Conservation (phyloP, 768 basidiomycete genomes). For the Russula dissimulans region DNA sequence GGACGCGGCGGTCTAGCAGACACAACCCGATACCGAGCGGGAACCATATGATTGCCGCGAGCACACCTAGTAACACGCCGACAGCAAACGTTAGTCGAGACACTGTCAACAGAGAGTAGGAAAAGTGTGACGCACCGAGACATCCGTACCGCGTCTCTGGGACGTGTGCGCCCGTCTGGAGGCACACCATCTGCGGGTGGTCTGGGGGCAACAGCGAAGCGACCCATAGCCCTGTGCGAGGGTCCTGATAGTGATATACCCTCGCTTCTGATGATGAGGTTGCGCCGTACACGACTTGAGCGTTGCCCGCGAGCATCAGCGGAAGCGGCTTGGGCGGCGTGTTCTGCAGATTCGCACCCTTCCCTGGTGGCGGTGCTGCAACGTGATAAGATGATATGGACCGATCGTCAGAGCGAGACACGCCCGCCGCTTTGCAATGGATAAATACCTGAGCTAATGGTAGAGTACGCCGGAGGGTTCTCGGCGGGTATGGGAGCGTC, state of each 20-base stretch:
- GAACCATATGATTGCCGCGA: slow-evolving; percentile 84
- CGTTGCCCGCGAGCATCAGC: neutral
- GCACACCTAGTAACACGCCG: slow-evolving; percentile 39
- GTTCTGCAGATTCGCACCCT: neutral
- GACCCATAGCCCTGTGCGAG: slow-evolving; percentile 27
- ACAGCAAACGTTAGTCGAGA: neutral
- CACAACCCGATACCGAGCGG: slow-evolving; percentile 74
- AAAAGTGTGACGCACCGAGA: slow-evolving; percentile 41
- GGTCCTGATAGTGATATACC: slow-evolving; percentile 26
- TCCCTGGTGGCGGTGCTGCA: neutral
- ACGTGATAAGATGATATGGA: neutral
- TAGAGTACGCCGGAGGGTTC: slow-evolving; percentile 7
- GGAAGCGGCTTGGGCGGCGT: neutral
- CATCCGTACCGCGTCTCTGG: slow-evolving; percentile 56
- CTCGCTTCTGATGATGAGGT: neutral
- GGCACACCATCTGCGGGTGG: slow-evolving; percentile 77
- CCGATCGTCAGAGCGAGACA: no score
- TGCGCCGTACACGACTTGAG: slow-evolving; percentile 1
- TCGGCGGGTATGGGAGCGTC: neutral
- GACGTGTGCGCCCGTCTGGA: slow-evolving; percentile 68
- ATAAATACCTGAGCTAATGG: neutral
- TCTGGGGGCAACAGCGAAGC: slow-evolving; percentile 62
- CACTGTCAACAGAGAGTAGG: neutral
- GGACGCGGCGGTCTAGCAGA: slow-evolving; percentile 61
- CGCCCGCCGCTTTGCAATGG: neutral